These are phyloP conservation scores for Iodosphaeria phyllophila DNA, from an alignment of 2,329 filamentous ascomycete genomes.

Conservation along the genomic window DNA sequence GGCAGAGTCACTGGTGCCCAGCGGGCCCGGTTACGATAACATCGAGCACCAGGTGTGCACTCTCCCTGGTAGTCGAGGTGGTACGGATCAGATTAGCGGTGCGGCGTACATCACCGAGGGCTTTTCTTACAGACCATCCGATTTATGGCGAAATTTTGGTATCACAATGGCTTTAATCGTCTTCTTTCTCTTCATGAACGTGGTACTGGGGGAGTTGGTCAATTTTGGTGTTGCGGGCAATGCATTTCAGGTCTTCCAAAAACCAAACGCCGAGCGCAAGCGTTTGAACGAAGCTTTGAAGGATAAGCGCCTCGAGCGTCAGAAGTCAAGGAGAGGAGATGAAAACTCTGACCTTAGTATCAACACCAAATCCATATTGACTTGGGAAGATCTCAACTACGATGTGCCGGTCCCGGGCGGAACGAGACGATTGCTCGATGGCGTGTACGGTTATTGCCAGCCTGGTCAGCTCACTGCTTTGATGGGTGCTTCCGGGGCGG, in stretches of 20 bases:
- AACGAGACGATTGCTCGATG: constrained; percentile 33
- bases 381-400: constrained; percentile 76
- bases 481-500: constrained; percentile 72
- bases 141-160: constrained; percentile 71
- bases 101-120: constrained; percentile 46
- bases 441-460: constrained; percentile 49
- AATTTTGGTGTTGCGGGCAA: constrained; percentile 68
- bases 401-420: constrained; percentile 42
- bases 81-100: constrained; percentile 45
- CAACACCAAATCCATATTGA: constrained; percentile 49
- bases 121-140: constrained; percentile 45
- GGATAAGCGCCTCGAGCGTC: constrained; percentile 37
- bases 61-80: constrained; percentile 49
- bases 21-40: constrained; percentile 49
- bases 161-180: constrained; percentile 62
- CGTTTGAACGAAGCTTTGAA: constrained; percentile 43
- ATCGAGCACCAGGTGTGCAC: constrained; percentile 69
- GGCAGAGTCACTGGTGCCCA: constrained; percentile 48
- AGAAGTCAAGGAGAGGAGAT: constrained; percentile 24
- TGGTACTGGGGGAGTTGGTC: constrained; percentile 60
- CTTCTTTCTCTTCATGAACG: constrained; percentile 58
- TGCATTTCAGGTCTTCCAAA: constrained; percentile 57
- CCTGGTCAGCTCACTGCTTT: constrained; percentile 62
- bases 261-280: constrained; percentile 48
- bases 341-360: constrained; percentile 32